These are phyloP conservation scores for Diversispora epigaea DNA, from an alignment of 192 early-diverging fungal genomes.

Conservation along the genomic window DNA sequence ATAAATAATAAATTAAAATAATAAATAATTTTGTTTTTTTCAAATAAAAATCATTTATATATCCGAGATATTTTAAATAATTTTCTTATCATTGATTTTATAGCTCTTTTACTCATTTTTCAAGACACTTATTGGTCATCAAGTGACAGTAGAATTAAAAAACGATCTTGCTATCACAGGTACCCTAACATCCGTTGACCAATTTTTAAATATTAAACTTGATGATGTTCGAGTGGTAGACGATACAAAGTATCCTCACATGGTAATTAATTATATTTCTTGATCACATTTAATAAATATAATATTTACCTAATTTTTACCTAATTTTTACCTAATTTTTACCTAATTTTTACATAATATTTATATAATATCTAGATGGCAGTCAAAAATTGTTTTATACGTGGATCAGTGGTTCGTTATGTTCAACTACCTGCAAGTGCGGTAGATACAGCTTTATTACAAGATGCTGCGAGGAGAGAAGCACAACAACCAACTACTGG, in stretches of 20 bases:
- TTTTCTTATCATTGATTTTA: neutral
- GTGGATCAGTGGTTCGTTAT: conserved; percentile 98
- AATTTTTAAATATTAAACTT: conserved; percentile 98
- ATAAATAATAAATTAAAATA: too few relatives aligned
- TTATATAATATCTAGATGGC: conserved; percentile 58
- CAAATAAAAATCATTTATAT: neutral
- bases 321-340: too few relatives aligned
- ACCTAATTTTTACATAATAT: too few relatives aligned
- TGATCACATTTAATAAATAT: too few relatives aligned
- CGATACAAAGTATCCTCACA: conserved; percentile 91
- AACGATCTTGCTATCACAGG: conserved; percentile 95
- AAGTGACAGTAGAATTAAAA: conserved; percentile 97
- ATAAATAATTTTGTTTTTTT: neutral
- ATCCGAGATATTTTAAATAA: neutral
- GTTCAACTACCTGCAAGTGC: conserved; percentile 83
- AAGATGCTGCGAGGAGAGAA: conserved; percentile 95
- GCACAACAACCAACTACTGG: conserved; percentile 65
- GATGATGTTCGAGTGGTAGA: conserved; percentile 86
- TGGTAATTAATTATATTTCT: conserved; percentile 59
- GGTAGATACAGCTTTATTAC: conserved; percentile 92
- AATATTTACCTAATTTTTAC: too few relatives aligned
- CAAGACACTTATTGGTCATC: conserved; percentile 95
- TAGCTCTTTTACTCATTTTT: conserved; percentile 99
- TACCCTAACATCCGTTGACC: conserved; percentile 95
- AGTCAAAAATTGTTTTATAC: conserved; percentile 99